Conservation (phyloP, 192 early-diverging fungal genomes). For the Coemansia sp. region DNA sequence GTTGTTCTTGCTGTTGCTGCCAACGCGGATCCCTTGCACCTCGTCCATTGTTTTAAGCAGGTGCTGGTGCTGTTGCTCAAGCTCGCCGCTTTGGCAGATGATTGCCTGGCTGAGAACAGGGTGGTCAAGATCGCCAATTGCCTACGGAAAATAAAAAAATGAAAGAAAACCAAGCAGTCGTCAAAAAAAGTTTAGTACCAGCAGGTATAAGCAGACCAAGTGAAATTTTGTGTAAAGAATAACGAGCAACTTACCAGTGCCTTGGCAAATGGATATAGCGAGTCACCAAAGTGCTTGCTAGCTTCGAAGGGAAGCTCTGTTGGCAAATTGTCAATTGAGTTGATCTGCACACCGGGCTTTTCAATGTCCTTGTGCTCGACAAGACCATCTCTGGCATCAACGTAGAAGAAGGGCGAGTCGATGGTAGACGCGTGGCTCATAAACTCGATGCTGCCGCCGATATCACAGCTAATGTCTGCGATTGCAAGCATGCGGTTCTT, state of each 20-base stretch:
- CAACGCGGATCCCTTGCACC: slow-evolving; percentile 40
- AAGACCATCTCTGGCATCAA: slow-evolving; percentile 71
- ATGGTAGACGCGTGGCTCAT: slow-evolving; percentile 87
- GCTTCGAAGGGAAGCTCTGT: slow-evolving; percentile 95
- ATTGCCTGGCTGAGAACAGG: slow-evolving; percentile 74
- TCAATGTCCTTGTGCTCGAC: slow-evolving; percentile 72
- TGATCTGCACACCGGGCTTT: slow-evolving; percentile 87
- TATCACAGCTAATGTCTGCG: slow-evolving; percentile 93
- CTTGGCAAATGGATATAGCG: slow-evolving; percentile 77
- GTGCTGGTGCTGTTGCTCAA: slow-evolving; percentile 60
- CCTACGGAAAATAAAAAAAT: slow-evolving; percentile 31
- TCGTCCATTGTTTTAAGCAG: slow-evolving; percentile 54
- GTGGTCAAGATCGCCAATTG: slow-evolving; percentile 57
- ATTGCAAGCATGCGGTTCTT: slow-evolving; percentile 76
- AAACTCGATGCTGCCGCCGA: slow-evolving; percentile 93
- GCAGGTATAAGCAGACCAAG: neutral
- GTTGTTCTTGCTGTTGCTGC: slow-evolving; percentile 44
- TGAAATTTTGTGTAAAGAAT: no score
- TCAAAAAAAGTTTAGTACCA: no score
- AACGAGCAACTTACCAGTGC: slow-evolving; percentile 71
- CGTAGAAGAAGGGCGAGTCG: slow-evolving; percentile 88
- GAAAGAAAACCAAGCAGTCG: no score
- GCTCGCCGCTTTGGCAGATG: slow-evolving; percentile 71
- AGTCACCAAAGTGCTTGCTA: slow-evolving; percentile 87
- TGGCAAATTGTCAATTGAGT: slow-evolving; percentile 96